Conservation (phyloP, 768 basidiomycete genomes). For the Lactifluus hygrophoroides region DNA sequence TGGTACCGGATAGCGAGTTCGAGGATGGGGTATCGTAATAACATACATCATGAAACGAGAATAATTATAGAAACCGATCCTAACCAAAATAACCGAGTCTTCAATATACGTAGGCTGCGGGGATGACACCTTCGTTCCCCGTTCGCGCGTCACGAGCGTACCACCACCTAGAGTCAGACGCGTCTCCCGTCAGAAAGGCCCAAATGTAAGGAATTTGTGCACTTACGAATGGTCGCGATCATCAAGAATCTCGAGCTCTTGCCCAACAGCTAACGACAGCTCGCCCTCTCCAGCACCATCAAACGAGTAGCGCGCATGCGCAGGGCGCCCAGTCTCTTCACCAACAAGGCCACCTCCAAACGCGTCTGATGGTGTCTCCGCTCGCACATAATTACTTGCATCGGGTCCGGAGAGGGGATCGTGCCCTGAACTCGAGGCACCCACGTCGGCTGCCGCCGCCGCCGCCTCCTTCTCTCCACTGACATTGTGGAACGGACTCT, state of each 20-base stretch:
- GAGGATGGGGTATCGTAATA: slow-evolving; percentile 18
- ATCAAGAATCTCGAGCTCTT: slow-evolving; percentile 69
- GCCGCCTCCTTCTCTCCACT: slow-evolving; percentile 51
- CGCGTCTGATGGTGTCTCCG: slow-evolving; percentile 75
- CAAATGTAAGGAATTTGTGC: neutral
- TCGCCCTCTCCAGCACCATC: slow-evolving; percentile 76
- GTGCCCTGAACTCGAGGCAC: slow-evolving; percentile 25
- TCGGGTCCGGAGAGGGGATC: slow-evolving; percentile 64
- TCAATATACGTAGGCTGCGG: slow-evolving; percentile 86
- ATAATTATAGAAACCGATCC: slow-evolving; percentile 15
- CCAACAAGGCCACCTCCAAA: slow-evolving; percentile 49
- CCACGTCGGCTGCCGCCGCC: slow-evolving; percentile 29
- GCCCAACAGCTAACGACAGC: slow-evolving; percentile 56
- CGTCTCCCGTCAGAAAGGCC: slow-evolving; percentile 10
- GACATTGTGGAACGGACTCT: slow-evolving; percentile 31
- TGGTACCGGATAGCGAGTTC: slow-evolving; percentile 14
- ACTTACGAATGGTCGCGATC: slow-evolving; percentile 74
- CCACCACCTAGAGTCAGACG: slow-evolving; percentile 67
- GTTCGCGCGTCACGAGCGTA: slow-evolving; percentile 75
- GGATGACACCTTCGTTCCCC: slow-evolving; percentile 83
- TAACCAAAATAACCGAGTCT: slow-evolving; percentile 7
- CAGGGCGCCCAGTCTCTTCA: slow-evolving; percentile 56
- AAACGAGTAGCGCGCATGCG: slow-evolving; percentile 77
- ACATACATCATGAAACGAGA: slow-evolving; percentile 22
- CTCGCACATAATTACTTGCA: slow-evolving; percentile 66